A percentile compares a stretch with the other conserved stretches of the same genome.
Evolutionary conservation across 176 grass and related monocot genomes (phyloP).

Genomic region (Eleusine indica): DNA sequence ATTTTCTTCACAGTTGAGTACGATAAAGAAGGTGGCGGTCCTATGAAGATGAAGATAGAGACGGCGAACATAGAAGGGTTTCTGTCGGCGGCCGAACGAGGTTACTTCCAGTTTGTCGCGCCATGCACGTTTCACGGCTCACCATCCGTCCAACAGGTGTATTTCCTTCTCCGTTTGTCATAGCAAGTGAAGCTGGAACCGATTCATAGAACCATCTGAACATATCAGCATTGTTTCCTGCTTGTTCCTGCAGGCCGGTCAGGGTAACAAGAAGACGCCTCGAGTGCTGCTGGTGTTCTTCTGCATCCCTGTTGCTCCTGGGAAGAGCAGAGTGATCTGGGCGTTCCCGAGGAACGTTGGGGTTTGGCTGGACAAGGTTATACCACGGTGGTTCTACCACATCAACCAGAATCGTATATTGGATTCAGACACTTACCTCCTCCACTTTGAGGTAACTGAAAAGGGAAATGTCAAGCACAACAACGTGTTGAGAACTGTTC

Average conservation of each 20-base stretch:
- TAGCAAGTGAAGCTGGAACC: not conserved
- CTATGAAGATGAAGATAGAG: slow-evolving; percentile 66
- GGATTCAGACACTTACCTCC: slow-evolving; percentile 88
- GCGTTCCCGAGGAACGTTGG: slow-evolving; percentile 60
- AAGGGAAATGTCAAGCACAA: not conserved
- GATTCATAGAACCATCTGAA: not conserved
- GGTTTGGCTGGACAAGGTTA: slow-evolving; percentile 60
- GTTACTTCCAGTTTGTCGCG: slow-evolving; percentile 48
- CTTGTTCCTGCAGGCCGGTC: not conserved
- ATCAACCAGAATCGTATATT: slow-evolving; percentile 63
- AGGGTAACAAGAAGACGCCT: slow-evolving; percentile 36
- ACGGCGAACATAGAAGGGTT: slow-evolving; percentile 58
- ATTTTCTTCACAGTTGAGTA: slow-evolving; percentile 66
- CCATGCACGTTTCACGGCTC: slow-evolving; percentile 51
- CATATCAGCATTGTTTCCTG: not conserved
- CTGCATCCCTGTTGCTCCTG: slow-evolving; percentile 71
- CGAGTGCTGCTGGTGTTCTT: slow-evolving; percentile 57
- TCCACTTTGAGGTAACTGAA: slow-evolving; percentile 70
- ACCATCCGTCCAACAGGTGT: not conserved
- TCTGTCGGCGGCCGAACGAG: slow-evolving; percentile 9
- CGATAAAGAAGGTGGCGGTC: slow-evolving; percentile 65
- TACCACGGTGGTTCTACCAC: slow-evolving; percentile 78
- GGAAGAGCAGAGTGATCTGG: slow-evolving; percentile 69
- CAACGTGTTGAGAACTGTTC: not conserved
- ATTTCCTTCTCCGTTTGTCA: not conserved